A percentile compares a stretch with the other conserved stretches of the same genome.
These are phyloP conservation scores for Cyathus striatus DNA, from an alignment of 768 basidiomycete species.

Conservation along the genomic window DNA sequence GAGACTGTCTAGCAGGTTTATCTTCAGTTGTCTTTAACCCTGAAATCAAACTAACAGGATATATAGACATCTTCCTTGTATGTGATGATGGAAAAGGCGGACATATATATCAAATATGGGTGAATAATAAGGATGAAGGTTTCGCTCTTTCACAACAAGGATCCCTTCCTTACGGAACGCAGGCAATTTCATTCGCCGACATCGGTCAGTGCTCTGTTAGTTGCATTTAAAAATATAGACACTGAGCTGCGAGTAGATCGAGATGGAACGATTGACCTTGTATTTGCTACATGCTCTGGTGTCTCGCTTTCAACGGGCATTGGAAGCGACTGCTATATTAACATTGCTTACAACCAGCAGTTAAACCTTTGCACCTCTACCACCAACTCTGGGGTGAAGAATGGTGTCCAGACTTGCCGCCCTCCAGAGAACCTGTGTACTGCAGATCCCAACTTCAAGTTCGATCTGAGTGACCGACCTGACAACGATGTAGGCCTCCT, in stretches of 20 bases:
- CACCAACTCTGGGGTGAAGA: conserved; percentile 41
- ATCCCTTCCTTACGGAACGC: conserved; percentile 68
- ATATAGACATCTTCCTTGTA: conserved; percentile 80
- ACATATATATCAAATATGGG: conserved; percentile 86
- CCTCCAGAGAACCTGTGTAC: conserved; percentile 77
- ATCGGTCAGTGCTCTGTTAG: conserved; percentile 50
- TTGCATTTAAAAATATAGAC: conserved; percentile 1
- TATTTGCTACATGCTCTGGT: conserved; percentile 79
- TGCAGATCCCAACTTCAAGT: conserved; percentile 75
- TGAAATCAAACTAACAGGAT: too few relatives aligned
- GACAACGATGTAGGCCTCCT: conserved; percentile 43
- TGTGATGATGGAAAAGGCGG: conserved; percentile 62
- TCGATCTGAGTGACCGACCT: conserved; percentile 50
- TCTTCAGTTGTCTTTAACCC: too few relatives aligned
- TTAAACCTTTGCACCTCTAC: conserved; percentile 70
- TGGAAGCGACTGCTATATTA: conserved; percentile 75
- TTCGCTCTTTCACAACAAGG: conserved; percentile 68
- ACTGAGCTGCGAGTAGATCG: conserved; percentile 49
- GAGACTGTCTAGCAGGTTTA: conserved; percentile 91
- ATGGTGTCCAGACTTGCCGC: conserved; percentile 59
- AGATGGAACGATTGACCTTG: conserved; percentile 94
- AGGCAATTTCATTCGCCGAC: conserved; percentile 84
- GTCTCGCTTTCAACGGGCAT: conserved; percentile 67
- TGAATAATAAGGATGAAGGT: conserved; percentile 74
- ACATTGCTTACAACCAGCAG: conserved; percentile 92